These are phyloP conservation scores for Apocynum venetum DNA, from an alignment of 257 asterid genomes.

Conservation along the genomic window DNA sequence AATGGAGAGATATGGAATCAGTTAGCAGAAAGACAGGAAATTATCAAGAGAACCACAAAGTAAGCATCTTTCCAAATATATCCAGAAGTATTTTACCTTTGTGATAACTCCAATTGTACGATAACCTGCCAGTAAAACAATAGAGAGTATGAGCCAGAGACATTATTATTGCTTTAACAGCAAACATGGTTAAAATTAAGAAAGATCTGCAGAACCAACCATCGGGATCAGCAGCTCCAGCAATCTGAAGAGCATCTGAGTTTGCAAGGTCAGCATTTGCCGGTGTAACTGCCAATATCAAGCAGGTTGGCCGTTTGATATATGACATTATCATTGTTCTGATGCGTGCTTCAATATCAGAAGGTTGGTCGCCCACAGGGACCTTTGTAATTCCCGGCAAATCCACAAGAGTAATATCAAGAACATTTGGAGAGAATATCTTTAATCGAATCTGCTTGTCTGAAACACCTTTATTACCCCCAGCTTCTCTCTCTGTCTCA, in stretches of 20 bases:
- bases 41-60: background rate
- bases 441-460: slow-evolving; percentile 83
- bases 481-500: slow-evolving; percentile 89
- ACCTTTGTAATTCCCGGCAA: slow-evolving; percentile 94
- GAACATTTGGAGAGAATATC: slow-evolving; percentile 89
- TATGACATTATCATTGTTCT: slow-evolving; percentile 91
- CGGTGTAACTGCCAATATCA: slow-evolving; percentile 92
- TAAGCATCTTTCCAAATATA: background rate
- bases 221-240: slow-evolving; percentile 92
- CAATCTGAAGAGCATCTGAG: slow-evolving; percentile 99
- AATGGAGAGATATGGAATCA: background rate
- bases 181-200: background rate
- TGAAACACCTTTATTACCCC: slow-evolving; percentile 77
- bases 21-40: background rate
- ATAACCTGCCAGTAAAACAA: slow-evolving; percentile 56
- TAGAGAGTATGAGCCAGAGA: slow-evolving; percentile 19
- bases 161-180: too few species aligned
- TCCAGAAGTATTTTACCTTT: slow-evolving; percentile 42
- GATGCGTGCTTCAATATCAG: slow-evolving; percentile 91
- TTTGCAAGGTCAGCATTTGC: slow-evolving; percentile 94
- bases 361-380: slow-evolving; percentile 97
- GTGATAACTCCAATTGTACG: slow-evolving; percentile 96
- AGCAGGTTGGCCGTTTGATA: slow-evolving; percentile 62
- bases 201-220: slow-evolving; percentile 39
- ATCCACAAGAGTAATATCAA: slow-evolving; percentile 92